A percentile compares a stretch with the other conserved stretches of the same genome.
These are phyloP conservation scores for Bacidia rubella DNA, from an alignment of 495 filamentous ascomycete genomes.

Conservation along the genomic window DNA sequence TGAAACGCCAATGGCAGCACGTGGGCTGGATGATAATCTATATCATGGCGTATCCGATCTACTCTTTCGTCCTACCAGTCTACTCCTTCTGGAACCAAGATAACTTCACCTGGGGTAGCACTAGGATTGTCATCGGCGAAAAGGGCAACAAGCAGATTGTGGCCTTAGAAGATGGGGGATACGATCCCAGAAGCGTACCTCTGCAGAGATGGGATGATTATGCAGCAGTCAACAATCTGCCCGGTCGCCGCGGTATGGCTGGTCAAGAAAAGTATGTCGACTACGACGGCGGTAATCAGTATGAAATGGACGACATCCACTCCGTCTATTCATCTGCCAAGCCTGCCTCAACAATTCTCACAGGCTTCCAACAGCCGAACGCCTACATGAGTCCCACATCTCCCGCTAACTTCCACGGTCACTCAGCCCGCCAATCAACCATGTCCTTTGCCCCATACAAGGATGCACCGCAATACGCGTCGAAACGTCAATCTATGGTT, in stretches of 20 bases:
- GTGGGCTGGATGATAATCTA: conserved; percentile 99
- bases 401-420: conserved; percentile 47
- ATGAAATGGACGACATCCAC: conserved; percentile 96
- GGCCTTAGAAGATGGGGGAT: conserved; percentile 73
- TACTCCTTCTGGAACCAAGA: conserved; percentile 99
- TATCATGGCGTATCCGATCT: conserved; percentile 83
- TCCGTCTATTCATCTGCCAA: conserved; percentile 90
- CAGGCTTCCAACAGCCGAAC: conserved; percentile 49
- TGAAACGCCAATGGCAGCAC: conserved; percentile 96
- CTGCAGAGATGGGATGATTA: conserved; percentile 97
- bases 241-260: conserved; percentile 66
- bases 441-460: conserved; percentile 43
- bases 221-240: conserved; percentile 76
- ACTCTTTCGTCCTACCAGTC: conserved; percentile 78
- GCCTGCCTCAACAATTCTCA: conserved; percentile 82
- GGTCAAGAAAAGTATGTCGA: conserved; percentile 49
- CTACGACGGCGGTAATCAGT: conserved; percentile 33
- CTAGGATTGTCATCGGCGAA: conserved; percentile 90
- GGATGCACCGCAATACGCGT: conserved; percentile 32
- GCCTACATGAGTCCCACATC: conserved; percentile 72
- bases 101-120: conserved; percentile 97
- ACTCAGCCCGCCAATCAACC: conserved; percentile 40
- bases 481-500: conserved; percentile 49
- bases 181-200: conserved; percentile 83
- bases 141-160: conserved; percentile 80